These are phyloP conservation scores for Boletus reticulatus DNA, from an alignment of 768 basidiomycete species.

Conservation along the genomic window DNA sequence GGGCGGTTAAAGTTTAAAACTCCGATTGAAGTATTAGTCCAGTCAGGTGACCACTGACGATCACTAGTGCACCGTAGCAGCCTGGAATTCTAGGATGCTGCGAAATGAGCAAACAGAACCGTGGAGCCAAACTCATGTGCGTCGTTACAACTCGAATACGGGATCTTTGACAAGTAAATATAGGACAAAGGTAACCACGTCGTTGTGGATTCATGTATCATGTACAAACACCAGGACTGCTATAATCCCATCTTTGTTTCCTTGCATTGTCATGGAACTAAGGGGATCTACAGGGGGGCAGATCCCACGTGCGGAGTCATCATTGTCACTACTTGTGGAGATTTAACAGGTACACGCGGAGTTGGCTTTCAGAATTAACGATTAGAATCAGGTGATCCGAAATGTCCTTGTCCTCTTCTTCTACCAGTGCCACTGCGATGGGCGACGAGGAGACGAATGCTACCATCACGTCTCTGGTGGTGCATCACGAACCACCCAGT, in stretches of 20 bases:
- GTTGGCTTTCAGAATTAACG: background rate
- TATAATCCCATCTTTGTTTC: background rate
- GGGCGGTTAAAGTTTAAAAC: slow-evolving; percentile 5
- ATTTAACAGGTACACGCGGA: slow-evolving; percentile 2
- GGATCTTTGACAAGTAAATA: background rate
- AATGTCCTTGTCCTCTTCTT: slow-evolving; percentile 1
- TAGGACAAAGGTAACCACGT: too few relatives aligned
- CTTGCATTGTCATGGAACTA: background rate
- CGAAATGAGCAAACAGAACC: background rate
- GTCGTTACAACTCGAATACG: background rate
- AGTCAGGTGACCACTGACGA: slow-evolving; percentile 17
- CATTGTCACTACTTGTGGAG: background rate
- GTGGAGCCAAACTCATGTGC: background rate
- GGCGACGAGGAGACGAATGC: background rate
- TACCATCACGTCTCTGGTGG: slow-evolving; percentile 6
- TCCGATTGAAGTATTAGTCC: slow-evolving; percentile 14
- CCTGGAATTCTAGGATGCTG: background rate
- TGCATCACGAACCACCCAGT: background rate
- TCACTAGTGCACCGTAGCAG: too few relatives aligned
- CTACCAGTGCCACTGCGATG: slow-evolving; percentile 12
- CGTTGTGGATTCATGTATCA: too few relatives aligned
- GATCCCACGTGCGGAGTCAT: slow-evolving; percentile 1
- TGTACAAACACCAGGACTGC: background rate
- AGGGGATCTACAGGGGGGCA: background rate
- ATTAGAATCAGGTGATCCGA: slow-evolving; percentile 5